Base-by-base conservation (phyloP, 2,329 filamentous ascomycete species). In the Gyromitra esculenta region DNA sequence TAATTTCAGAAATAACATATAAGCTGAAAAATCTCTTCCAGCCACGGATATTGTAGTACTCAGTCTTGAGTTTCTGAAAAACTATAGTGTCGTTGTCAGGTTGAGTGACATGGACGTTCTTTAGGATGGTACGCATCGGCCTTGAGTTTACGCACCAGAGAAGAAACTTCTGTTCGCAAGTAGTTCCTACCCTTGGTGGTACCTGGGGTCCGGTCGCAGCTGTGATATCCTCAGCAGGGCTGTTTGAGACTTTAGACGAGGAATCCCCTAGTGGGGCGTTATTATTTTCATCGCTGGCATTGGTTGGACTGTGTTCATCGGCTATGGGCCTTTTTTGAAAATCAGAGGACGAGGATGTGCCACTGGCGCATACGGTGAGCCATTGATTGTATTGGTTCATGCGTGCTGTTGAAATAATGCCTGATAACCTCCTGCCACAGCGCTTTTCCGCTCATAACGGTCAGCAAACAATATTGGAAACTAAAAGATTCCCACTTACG, bases 141-240 rank as follows among this genome's bases (percentile, higher is more conserved):
- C 18, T 18, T 18, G 41, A 59, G 41, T 73, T 66, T 45, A 73
- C 43, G 31, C 69, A 73, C 69, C 69, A 72, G 37, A 72, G 25
- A 41, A 71, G 57, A 37, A 48, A 21, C 35, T 6, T 8, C 4
- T 45, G 13, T 13, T 37, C 11, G 11, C n/a, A 11, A 37, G 11
- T 39, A 8, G 31, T 39, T 18, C 8, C 13, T 11, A n/a, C 6
- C n/a, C 31, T 11, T 37, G 54, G 5, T 9, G 54, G 5, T 13
- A n/a, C 7, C 15, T 35, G 5, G 15, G 25, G 9, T 5, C 4
- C n/a, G 7, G 39, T 37, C 1, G 13, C 41, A 25, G 15, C 9
- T n/a, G 25, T 35, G 15, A 13, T 15, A 7, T 60, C 45, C 25
- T 35, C 2, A 21, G 13, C 11, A 8, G 15, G 9, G 50, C 8